phyloP scores from a whole-genome alignment of 768 basidiomycete species.

The Lactarius evosmus region DNA sequence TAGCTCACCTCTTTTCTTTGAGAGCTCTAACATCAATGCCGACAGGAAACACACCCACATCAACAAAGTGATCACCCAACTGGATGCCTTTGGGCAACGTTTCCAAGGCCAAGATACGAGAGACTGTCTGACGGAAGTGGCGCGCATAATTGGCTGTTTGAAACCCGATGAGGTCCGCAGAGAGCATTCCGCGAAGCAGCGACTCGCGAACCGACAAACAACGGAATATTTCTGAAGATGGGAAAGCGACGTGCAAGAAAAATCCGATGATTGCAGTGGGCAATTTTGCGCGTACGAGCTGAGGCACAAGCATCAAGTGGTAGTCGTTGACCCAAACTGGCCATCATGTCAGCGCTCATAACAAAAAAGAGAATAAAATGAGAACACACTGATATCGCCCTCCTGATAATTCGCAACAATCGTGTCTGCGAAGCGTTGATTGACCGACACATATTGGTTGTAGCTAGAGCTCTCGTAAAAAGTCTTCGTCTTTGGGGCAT shows the following conservation, averaged over 20 bases:
- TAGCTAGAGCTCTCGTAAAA: constrained; percentile 80
- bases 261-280: constrained; percentile 75
- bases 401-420: constrained; percentile 79
- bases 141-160: constrained; percentile 81
- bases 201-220: constrained; percentile 78
- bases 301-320: constrained; percentile 90
- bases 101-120: constrained; percentile 74
- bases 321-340: constrained; percentile 90
- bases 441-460: constrained; percentile 85
- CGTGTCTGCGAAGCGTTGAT: constrained; percentile 82
- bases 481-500: constrained; percentile 77
- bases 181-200: constrained; percentile 85
- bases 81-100: constrained; percentile 83
- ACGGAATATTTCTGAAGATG: constrained; percentile 92
- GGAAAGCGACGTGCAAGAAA: constrained; percentile 97
- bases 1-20: constrained; percentile 58
- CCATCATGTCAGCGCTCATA: constrained; percentile 11
- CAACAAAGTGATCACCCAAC: constrained; percentile 66
- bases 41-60: constrained; percentile 88
- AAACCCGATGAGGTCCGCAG: constrained; percentile 90
- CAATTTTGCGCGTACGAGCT: constrained; percentile 70
- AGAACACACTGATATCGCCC: constrained; percentile 69
- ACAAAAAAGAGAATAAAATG: neutral
- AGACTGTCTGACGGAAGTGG: constrained; percentile 84
- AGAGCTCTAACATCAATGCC: constrained; percentile 77